A percentile compares a stretch with the other conserved stretches of the same genome.
Evolutionary conservation across 345 rosid species (phyloP).

Genomic region (Brassica nigra): DNA sequence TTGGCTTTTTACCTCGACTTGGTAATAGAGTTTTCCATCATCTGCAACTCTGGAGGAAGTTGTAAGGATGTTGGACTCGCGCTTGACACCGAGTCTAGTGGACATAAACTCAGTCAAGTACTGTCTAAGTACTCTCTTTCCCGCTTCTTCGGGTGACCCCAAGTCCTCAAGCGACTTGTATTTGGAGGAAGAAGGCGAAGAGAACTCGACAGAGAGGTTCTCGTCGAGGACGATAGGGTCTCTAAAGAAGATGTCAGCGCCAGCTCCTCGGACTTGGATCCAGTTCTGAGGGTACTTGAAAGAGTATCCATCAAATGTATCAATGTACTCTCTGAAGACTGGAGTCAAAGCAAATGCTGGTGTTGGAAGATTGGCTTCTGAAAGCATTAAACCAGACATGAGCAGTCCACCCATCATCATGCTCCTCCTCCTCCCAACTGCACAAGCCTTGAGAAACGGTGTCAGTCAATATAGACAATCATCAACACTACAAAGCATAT

Average conservation of each 20-base stretch:
- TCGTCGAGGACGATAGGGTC: conserved; percentile 88
- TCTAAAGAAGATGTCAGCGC: conserved; percentile 93
- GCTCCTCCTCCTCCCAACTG: conserved; percentile 69
- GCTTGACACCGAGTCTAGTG: conserved; percentile 88
- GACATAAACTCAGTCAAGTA: conserved; percentile 98
- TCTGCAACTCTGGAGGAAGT: conserved; percentile 86
- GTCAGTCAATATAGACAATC: conserved; percentile 22
- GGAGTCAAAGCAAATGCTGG: conserved; percentile 53
- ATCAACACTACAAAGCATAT: not conserved
- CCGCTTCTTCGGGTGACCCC: conserved; percentile 88
- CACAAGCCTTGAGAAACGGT: conserved; percentile 58
- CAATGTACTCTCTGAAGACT: conserved; percentile 76
- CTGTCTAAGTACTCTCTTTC: conserved; percentile 75
- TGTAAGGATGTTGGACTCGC: conserved; percentile 62
- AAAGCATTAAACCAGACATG: conserved; percentile 56
- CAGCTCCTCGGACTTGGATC: conserved; percentile 92
- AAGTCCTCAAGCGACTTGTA: conserved; percentile 77
- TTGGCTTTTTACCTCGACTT: conserved; percentile 68
- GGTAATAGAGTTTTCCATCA: conserved; percentile 82
- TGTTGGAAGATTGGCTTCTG: conserved; percentile 39
- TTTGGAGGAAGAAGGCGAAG: conserved; percentile 92
- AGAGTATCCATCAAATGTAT: conserved; percentile 89
- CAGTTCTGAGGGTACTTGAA: conserved; percentile 85
- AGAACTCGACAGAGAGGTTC: conserved; percentile 79
- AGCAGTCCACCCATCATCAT: conserved; percentile 48